Conservation (phyloP, 352 stramenopile genomes). For the Phytophthora idaei region DNA sequence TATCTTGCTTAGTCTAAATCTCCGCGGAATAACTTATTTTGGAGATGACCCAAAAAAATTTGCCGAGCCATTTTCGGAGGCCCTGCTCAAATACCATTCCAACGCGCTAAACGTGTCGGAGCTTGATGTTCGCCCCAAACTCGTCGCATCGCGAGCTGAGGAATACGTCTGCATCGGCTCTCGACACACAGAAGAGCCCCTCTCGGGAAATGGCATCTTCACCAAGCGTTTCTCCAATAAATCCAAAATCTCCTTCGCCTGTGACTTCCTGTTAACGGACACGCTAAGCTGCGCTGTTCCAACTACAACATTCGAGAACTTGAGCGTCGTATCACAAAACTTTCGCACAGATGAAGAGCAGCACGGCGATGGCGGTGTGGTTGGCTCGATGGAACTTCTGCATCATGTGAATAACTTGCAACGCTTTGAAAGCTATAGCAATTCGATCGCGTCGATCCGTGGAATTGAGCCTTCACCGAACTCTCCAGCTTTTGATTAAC, state of each 20-base stretch:
- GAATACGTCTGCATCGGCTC: background rate
- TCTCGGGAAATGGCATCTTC: background rate
- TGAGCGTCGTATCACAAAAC: too few species aligned
- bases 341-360: background rate
- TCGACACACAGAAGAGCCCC: background rate
- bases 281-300: slow-evolving; percentile 18
- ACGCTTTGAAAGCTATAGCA: too few species aligned
- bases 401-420: too few species aligned
- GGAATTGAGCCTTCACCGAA: background rate
- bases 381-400: background rate
- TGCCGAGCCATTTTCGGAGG: too few species aligned
- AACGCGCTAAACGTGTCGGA: background rate
- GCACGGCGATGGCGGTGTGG: background rate
- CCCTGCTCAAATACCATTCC: background rate
- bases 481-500: background rate
- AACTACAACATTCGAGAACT: slow-evolving; percentile 17
- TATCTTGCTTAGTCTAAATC: too few species aligned
- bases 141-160: background rate
- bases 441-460: too few species aligned
- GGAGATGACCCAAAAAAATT: too few species aligned
- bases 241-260: slow-evolving; percentile 9
- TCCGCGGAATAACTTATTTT: too few species aligned
- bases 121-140: background rate
- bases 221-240: background rate
- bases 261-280: slow-evolving; percentile 22